Conservation (phyloP, 768 basidiomycete genomes). For the Chalciporus pseudorubinellus region DNA sequence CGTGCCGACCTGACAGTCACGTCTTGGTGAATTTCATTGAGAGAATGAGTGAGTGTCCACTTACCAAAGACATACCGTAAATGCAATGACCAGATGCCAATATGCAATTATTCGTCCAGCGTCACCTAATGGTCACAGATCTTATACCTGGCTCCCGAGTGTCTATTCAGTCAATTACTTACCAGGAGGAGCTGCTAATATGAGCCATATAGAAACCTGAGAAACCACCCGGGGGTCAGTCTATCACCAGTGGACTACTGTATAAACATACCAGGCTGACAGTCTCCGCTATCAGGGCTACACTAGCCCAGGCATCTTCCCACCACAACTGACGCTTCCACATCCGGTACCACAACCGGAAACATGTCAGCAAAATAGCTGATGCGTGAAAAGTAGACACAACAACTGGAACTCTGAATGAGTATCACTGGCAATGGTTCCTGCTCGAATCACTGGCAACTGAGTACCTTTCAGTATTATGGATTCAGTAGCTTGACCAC, state of each 20-base stretch:
- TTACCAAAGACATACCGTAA: conserved; percentile 3
- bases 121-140: not conserved
- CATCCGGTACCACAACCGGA: conserved; percentile 3
- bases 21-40: no score
- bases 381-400: conserved; percentile 1
- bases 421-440: no score
- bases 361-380: conserved; percentile 2
- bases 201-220: conserved; percentile 6
- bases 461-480: no score
- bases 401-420: not conserved
- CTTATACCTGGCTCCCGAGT: not conserved
- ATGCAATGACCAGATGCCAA: conserved; percentile 2
- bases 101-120: conserved; percentile 3
- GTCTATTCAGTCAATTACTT: not conserved
- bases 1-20: conserved; percentile 6
- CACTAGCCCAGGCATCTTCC: conserved; percentile 12
- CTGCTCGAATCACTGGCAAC: no score
- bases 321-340: conserved; percentile 6
- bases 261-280: not conserved
- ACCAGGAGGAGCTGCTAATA: not conserved
- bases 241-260: not conserved
- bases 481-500: no score
- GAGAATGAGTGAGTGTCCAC: no score
- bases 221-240: not conserved
- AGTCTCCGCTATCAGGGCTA: no score